Conservation (phyloP, 2,329 filamentous ascomycete species). For the Pseudocercospora musae region DNA sequence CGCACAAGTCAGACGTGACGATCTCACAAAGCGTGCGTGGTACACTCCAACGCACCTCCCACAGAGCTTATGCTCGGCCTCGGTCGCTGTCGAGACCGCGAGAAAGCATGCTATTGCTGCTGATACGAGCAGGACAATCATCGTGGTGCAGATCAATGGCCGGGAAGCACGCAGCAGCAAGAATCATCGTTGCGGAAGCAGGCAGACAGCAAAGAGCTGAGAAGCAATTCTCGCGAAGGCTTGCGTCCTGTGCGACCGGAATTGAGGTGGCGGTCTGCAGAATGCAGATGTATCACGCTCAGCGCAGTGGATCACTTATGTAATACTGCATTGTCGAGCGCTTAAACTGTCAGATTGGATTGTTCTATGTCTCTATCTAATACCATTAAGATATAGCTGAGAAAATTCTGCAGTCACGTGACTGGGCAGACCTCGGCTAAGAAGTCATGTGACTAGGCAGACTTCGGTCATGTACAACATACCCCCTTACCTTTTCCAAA, state of each 20-base stretch:
- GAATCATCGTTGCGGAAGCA: slow-evolving; percentile 3
- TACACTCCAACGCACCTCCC: not conserved
- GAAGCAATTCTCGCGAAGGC: slow-evolving; percentile 13
- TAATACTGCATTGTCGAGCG: too few relatives aligned
- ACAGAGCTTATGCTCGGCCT: slow-evolving; percentile 12
- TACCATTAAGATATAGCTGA: too few relatives aligned
- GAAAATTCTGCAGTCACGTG: too few relatives aligned
- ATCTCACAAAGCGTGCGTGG: not conserved
- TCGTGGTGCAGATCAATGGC: slow-evolving; percentile 14
- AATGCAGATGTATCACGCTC: too few relatives aligned
- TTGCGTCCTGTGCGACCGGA: slow-evolving; percentile 14
- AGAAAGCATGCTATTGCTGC: not conserved
- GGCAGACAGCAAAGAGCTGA: not conserved
- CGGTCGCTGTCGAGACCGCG: not conserved
- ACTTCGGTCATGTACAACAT: too few relatives aligned
- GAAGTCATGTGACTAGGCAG: too few relatives aligned
- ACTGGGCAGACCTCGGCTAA: too few relatives aligned
- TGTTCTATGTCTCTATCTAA: too few relatives aligned
- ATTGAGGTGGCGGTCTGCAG: not conserved
- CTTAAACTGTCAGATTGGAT: too few relatives aligned
- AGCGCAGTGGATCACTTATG: too few relatives aligned
- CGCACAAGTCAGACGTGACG: not conserved
- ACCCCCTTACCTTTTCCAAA: too few relatives aligned
- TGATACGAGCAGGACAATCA: slow-evolving; percentile 3
- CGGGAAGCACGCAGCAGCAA: not conserved